Percentiles rank a stretch among this genome's conserved stretches.
Conservation (phyloP, 225 moss, liverwort and hornwort genomes). For the Sphagnum tenellum region DNA sequence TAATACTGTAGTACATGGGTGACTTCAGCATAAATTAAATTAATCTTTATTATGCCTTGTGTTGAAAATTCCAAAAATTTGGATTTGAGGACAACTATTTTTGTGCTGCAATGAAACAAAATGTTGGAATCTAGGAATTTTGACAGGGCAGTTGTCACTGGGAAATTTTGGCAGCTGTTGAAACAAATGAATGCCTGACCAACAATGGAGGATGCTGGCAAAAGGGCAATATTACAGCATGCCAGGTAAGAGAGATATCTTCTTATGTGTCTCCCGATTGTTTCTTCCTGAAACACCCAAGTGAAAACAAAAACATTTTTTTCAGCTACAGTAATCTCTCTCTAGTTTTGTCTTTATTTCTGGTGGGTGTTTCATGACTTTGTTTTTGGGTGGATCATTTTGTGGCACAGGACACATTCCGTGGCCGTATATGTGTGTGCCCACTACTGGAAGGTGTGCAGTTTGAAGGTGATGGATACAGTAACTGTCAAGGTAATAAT, state of each 20-base stretch:
- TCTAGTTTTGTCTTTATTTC: not conserved
- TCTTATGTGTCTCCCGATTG: not conserved
- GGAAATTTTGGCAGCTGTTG: slow-evolving; percentile 21
- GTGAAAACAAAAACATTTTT: not conserved
- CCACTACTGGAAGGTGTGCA: slow-evolving; percentile 81
- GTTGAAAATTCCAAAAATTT: too few species aligned
- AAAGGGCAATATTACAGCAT: slow-evolving; percentile 59
- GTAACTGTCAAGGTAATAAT: slow-evolving; percentile 46
- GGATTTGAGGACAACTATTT: too few species aligned
- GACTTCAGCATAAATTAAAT: too few species aligned
- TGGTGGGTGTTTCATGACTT: too few species aligned
- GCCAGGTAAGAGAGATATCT: slow-evolving; percentile 15
- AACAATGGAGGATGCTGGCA: slow-evolving; percentile 95
- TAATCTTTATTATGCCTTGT: too few species aligned
- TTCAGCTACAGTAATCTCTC: not conserved
- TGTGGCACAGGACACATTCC: slow-evolving; percentile 66
- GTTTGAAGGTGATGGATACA: slow-evolving; percentile 85
- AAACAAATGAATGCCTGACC: slow-evolving; percentile 82
- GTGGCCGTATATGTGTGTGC: slow-evolving; percentile 84
- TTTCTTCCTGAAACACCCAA: not conserved
- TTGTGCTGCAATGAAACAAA: too few species aligned
- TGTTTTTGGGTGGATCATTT: too few species aligned
- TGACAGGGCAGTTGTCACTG: not conserved
- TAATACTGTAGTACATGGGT: too few species aligned
- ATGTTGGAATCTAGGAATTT: too few species aligned